phyloP scores from a whole-genome alignment of 2,329 filamentous ascomycete genomes.

The Didymella pinodella region DNA sequence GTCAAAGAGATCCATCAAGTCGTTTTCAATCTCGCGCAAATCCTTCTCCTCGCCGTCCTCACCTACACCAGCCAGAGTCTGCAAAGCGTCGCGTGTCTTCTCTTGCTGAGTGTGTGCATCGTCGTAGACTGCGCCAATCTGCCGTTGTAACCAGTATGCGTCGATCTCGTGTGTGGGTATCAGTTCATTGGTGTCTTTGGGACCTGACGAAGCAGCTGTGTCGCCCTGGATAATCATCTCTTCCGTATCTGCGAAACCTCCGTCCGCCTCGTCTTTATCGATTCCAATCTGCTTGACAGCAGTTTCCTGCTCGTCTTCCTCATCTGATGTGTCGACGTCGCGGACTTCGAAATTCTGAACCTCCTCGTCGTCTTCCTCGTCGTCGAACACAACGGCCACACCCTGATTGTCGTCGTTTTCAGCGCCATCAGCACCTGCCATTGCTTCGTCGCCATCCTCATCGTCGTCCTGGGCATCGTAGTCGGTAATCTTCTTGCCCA shows the following conservation, averaged over 20 bases:
- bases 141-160: conserved; percentile 94
- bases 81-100: conserved; percentile 85
- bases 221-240: conserved; percentile 85
- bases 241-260: conserved; percentile 65
- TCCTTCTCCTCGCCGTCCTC: conserved; percentile 83
- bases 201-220: conserved; percentile 51
- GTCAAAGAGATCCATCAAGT: conserved; percentile 97
- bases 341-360: conserved; percentile 84
- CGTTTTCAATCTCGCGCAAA: conserved; percentile 94
- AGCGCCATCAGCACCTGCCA: conserved; percentile 67
- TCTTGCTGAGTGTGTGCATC: conserved; percentile 94
- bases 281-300: conserved; percentile 65
- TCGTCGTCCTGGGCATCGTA: conserved; percentile 97
- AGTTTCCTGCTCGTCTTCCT: conserved; percentile 70
- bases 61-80: conserved; percentile 79
- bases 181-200: conserved; percentile 60
- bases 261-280: conserved; percentile 59
- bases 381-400: conserved; percentile 96
- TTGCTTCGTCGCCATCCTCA: conserved; percentile 73
- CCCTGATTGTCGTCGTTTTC: conserved; percentile 90
- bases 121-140: conserved; percentile 86
- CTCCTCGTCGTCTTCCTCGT: conserved; percentile 81
- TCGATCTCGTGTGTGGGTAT: conserved; percentile 91
- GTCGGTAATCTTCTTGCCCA: conserved; percentile 98
- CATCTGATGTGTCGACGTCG: conserved; percentile 83